A percentile compares a stretch with the other conserved stretches of the same genome.
These are phyloP conservation scores for Solanum appendiculatum DNA, from an alignment of 257 asterid species.

Conservation along the genomic window DNA sequence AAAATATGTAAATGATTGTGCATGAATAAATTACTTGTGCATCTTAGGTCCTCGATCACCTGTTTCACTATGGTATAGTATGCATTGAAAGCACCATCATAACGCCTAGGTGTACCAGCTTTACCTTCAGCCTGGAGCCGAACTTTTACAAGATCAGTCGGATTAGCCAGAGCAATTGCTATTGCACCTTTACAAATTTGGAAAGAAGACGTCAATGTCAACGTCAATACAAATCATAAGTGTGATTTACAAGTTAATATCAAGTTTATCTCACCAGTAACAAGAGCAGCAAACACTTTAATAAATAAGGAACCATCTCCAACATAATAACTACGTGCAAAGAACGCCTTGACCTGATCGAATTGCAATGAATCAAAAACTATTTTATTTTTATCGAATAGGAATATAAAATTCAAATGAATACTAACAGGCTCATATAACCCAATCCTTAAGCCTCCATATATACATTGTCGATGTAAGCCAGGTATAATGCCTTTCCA, in stretches of 20 bases:
- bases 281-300: constrained; percentile 73
- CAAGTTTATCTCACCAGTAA: constrained; percentile 50
- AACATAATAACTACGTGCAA: constrained; percentile 41
- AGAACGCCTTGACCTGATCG: constrained; percentile 53
- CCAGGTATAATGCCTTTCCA: constrained; percentile 94
- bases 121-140: constrained; percentile 96
- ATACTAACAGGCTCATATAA: constrained; percentile 71
- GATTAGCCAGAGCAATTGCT: constrained; percentile 91
- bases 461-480: constrained; percentile 77
- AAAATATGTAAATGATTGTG: constrained; percentile 10
- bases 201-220: constrained; percentile 4
- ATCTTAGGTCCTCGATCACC: constrained; percentile 27
- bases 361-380: background rate
- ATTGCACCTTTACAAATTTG: constrained; percentile 55
- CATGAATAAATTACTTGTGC: constrained; percentile 4
- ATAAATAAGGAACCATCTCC: constrained; percentile 60
- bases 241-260: background rate
- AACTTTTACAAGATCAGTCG: constrained; percentile 93
- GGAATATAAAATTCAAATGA: background rate
- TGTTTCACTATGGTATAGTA: constrained; percentile 63
- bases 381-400: background rate
- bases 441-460: constrained; percentile 87
- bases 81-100: constrained; percentile 81
- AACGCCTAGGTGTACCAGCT: constrained; percentile 63
- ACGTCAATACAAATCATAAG: background rate